Percentiles rank a stretch among this genome's conserved stretches.
Evolutionary conservation across 2,329 filamentous ascomycete species (phyloP).

Genomic region (Monilinia aucupariae): DNA sequence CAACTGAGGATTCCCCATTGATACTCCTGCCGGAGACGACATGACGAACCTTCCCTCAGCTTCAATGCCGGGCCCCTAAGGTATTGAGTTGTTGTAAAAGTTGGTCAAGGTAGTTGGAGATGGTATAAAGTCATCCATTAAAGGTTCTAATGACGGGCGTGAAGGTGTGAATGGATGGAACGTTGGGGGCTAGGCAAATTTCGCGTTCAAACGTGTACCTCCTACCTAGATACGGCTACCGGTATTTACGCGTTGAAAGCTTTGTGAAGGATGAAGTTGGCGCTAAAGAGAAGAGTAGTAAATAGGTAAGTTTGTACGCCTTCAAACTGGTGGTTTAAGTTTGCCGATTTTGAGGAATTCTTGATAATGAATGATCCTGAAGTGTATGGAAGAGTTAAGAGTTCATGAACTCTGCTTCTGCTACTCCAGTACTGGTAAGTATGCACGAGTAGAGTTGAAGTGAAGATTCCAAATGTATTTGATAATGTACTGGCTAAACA

Average conservation of each 20-base stretch:
- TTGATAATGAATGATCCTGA: background rate
- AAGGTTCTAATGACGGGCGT: constrained; percentile 11
- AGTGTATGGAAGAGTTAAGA: too few relatives aligned
- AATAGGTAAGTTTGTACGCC: background rate
- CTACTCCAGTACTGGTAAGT: too few relatives aligned
- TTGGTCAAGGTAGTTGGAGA: constrained; percentile 21
- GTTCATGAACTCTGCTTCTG: too few relatives aligned
- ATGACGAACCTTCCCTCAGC: constrained; percentile 26
- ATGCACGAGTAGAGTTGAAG: too few relatives aligned
- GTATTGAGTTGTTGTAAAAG: constrained; percentile 19
- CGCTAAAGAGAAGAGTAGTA: constrained; percentile 18
- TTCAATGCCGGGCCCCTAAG: constrained; percentile 22
- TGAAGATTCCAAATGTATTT: too few relatives aligned
- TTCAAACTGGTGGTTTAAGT: constrained; percentile 10
- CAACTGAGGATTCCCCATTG: constrained; percentile 16
- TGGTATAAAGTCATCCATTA: constrained; percentile 25
- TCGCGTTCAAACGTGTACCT: constrained; percentile 23
- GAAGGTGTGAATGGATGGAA: too few relatives aligned
- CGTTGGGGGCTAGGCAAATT: constrained; percentile 26
- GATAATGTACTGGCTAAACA: background rate
- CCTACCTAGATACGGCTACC: background rate
- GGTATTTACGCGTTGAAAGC: constrained; percentile 15
- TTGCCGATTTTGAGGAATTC: background rate
- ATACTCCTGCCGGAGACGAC: constrained; percentile 28
- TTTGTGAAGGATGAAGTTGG: constrained; percentile 14